These are phyloP conservation scores for Torulaspora maleeae DNA, from an alignment of 805 yeast species.

Conservation along the genomic window DNA sequence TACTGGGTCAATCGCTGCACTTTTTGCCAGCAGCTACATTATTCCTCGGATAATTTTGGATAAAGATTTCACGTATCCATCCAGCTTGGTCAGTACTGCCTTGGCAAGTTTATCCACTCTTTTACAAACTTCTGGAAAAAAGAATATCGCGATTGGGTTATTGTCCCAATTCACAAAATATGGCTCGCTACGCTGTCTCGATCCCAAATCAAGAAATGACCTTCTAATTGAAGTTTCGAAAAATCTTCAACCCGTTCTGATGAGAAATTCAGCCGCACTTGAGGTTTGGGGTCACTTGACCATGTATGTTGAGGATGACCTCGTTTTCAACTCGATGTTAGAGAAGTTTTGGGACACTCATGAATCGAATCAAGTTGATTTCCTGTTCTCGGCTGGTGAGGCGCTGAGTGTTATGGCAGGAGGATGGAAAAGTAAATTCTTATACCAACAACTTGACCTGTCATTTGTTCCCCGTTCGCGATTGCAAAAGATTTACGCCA, in stretches of 20 bases:
- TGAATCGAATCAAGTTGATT: constrained; percentile 67
- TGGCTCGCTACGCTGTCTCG: constrained; percentile 34
- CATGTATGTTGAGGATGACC: constrained; percentile 35
- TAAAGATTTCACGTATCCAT: neutral
- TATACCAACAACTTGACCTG: constrained; percentile 53
- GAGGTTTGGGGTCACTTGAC: constrained; percentile 54
- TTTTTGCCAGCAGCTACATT: constrained; percentile 18
- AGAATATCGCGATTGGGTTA: neutral
- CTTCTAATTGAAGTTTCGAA: constrained; percentile 29
- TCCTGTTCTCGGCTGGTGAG: constrained; percentile 76
- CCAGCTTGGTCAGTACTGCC: neutral
- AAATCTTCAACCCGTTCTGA: constrained; percentile 39
- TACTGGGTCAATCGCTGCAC: constrained; percentile 5
- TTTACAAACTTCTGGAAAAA: constrained; percentile 1
- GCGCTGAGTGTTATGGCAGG: constrained; percentile 65
- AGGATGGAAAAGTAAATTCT: constrained; percentile 66
- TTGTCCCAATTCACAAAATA: constrained; percentile 38
- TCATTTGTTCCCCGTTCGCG: constrained; percentile 31
- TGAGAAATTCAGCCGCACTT: constrained; percentile 56
- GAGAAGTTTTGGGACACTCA: constrained; percentile 52
- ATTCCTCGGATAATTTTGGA: constrained; percentile 21
- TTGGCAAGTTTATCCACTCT: constrained; percentile 1
- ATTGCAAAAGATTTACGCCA: constrained; percentile 10
- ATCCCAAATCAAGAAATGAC: constrained; percentile 17
- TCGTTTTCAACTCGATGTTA: constrained; percentile 38